Base-by-base conservation (phyloP, 129 eudicot genomes). In the Centella asiatica region DNA sequence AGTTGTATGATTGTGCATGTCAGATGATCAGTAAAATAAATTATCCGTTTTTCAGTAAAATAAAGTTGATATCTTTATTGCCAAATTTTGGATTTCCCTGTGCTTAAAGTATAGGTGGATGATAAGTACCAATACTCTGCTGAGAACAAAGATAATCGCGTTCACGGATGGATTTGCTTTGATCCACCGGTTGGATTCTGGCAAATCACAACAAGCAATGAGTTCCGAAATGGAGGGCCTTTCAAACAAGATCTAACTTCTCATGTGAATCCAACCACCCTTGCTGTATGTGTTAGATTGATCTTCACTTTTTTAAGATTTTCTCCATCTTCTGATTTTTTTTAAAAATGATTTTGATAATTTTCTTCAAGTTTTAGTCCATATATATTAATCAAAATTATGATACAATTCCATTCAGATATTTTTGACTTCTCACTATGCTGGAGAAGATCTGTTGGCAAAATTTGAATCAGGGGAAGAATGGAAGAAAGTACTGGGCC, bases 221-320 rank as follows among this genome's bases (percentile, higher is more conserved):
- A 88, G 79, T 88, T 78, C 44, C 58, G 92, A 15, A 70, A 80
- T 45, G 95, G 92, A 24, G 95, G 95, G n/a, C 95, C 95, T 4
- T 28, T 76, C 60, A 88, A 83, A 64, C 93, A 88, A 62, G 80
- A 88, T 54, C 79, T 88, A 22, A 81, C 84, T 55, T 83, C 95
- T 55, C 95, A 87, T 70, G 84, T 81, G 47, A 83, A 83, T 40
- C 93, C 96, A 44, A 76, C 93, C 44, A 67, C 84, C 55, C 77
- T 87, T 42, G 84, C 85, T 44, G 93, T 87, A 81, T 60, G 84
- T 60, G 24, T 60, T 33, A 10, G 26, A 23, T 60, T 8, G 20
- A 27, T 34, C 28, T 58, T 34, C 31, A 58, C 23, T 2, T 24
- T 52, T 51, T 55, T n/a, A n/a, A n/a, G n/a, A n/a, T n/a, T n/a